Conservation (phyloP, 2,329 filamentous ascomycete species). For the Aspergillus carbonarius region DNA sequence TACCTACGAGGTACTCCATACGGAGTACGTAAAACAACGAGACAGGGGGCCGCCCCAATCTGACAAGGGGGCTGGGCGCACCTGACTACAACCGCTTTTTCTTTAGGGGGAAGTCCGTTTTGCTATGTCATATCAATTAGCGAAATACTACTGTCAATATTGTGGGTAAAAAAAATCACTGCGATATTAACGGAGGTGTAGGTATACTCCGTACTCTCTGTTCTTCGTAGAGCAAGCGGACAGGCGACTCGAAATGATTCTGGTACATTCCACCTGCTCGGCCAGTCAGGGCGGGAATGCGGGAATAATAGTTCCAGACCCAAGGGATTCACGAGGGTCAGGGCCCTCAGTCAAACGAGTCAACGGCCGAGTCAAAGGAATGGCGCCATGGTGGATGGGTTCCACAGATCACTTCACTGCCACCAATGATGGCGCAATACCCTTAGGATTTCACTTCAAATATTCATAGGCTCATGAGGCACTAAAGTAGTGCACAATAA, state of each 20-base stretch:
- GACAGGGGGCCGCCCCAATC: slow-evolving; percentile 15
- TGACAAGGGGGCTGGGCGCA: slow-evolving; percentile 15
- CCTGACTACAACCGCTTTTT: slow-evolving; percentile 43
- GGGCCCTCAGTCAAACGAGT: not conserved
- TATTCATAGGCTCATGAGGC: not conserved
- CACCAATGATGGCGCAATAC: not conserved
- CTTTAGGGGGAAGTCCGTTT: too few species aligned
- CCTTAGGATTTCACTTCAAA: not conserved
- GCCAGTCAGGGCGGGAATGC: not conserved
- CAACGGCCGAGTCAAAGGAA: not conserved
- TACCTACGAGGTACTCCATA: too few species aligned
- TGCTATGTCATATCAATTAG: too few species aligned
- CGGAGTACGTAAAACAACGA: too few species aligned
- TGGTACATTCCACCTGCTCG: not conserved
- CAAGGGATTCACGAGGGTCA: not conserved
- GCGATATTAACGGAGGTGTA: too few species aligned
- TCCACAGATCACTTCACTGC: not conserved
- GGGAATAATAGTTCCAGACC: not conserved
- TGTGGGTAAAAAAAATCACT: too few species aligned
- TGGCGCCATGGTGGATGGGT: not conserved
- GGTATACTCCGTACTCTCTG: too few species aligned
- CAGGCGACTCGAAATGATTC: slow-evolving; percentile 26
- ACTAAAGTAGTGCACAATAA: not conserved
- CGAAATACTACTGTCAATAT: too few species aligned
- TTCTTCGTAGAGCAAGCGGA: too few species aligned